phyloP scores from a whole-genome alignment of 805 yeast genomes.

The Lipomyces sp. region DNA sequence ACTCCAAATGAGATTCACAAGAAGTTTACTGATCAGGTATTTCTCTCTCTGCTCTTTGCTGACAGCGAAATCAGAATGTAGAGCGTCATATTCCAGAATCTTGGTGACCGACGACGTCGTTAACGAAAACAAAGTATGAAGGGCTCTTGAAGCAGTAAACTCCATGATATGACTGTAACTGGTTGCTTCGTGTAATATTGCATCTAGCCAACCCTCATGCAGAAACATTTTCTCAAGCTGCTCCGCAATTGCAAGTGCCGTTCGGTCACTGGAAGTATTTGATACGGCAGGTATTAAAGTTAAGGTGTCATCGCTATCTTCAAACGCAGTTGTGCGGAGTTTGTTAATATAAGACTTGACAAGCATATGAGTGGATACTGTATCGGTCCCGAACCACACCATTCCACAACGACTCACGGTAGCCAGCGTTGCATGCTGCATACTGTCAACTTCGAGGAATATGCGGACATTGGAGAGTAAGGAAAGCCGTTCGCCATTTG shows the following conservation, averaged over 20 bases:
- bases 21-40: conserved; percentile 38
- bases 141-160: conserved; percentile 47
- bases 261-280: neutral
- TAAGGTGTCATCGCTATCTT: conserved; percentile 38
- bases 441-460: conserved; percentile 74
- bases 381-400: conserved; percentile 64
- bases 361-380: conserved; percentile 40
- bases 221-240: conserved; percentile 12
- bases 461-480: conserved; percentile 68
- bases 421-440: conserved; percentile 80
- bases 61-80: conserved; percentile 39
- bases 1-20: conserved; percentile 60
- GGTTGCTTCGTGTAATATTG: conserved; percentile 42
- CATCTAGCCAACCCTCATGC: conserved; percentile 32
- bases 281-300: neutral
- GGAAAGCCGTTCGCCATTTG: conserved; percentile 83
- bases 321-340: conserved; percentile 27
- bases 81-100: conserved; percentile 39
- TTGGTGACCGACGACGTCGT: conserved; percentile 48
- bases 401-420: conserved; percentile 93
- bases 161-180: conserved; percentile 58
- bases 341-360: conserved; percentile 39
- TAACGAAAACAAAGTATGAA: conserved; percentile 51
- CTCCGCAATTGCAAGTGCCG: neutral
- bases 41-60: conserved; percentile 41